Evolutionary conservation across 2,329 filamentous ascomycete species (phyloP), one percentile per base, ranked within the genome.

Genomic region (Thielaviopsis punctulata): DNA sequence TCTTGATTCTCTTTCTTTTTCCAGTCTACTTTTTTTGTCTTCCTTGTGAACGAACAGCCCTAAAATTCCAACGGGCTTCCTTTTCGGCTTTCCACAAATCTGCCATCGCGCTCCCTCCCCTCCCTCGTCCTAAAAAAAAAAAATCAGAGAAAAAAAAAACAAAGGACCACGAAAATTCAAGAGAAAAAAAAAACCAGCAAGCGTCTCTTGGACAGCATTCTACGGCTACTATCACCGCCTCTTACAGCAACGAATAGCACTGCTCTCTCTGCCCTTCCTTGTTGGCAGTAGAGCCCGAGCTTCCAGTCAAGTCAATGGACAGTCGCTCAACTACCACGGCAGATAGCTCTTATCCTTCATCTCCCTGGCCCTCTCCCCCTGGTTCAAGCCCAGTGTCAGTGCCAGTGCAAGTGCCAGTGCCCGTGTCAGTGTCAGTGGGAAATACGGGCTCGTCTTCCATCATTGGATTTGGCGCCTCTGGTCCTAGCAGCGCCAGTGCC

Each of bases 291-390:
- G 60, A 55, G 55, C 58, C 59, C 58, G 58, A 60, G 49, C 57
- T 52, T 63, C 60, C 62, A 36, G 51, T 51, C 41, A 21, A 22
- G 61, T 72, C 70, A 66, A 74, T 74, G 71, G 71, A 73, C 66
- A 66, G 68, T 64, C 69, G 67, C 66, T 66, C 70, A 61, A 66
- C 68, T 57, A 66, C 70, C 63, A 67, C 69, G 64, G 70, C 73
- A 64, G 69, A 72, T 69, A 64, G 60, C 62, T 73, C 72, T 60
- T 66, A 65, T 56, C 60, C 65, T 56, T 62, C 66, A 47, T 60
- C 62, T 57, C 62, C 66, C 58, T 72, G 68, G 68, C 60, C 65
- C 59, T 63, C 59, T 58, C 66, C 59, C 48, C 49, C 57, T 49
- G 51, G 39, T 33, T 33, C 51, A 48, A 36, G 51, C 9, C 51